Evolutionary conservation across 2,329 filamentous ascomycete genomes (phyloP).

Genomic region (Arthrobotrys sphaeroides): DNA sequence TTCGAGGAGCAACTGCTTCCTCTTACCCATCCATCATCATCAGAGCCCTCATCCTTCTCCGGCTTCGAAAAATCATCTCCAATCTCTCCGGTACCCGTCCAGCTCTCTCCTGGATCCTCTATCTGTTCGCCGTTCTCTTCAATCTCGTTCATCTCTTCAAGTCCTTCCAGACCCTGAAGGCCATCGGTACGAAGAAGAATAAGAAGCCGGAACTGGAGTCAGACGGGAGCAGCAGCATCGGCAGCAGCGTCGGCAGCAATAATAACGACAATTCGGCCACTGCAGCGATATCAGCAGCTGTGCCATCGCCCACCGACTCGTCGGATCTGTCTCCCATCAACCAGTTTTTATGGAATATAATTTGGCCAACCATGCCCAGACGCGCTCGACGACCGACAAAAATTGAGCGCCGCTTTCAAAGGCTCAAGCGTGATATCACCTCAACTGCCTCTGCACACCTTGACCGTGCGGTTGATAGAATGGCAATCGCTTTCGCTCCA

Average conservation of each 20-base stretch:
- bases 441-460: background rate
- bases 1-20: slow-evolving; percentile 1
- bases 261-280: slow-evolving; percentile 2
- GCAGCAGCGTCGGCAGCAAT: slow-evolving; percentile 2
- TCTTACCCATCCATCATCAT: background rate
- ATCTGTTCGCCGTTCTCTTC: slow-evolving; percentile 8
- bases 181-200: too few relatives aligned
- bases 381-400: background rate
- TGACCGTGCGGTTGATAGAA: background rate
- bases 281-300: too few relatives aligned
- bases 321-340: background rate
- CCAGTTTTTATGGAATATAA: background rate
- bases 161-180: background rate
- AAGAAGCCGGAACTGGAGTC: background rate
- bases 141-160: background rate
- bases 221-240: background rate
- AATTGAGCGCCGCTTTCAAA: slow-evolving; percentile 3
- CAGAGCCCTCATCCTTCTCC: slow-evolving; percentile 21
- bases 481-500: slow-evolving; percentile 22
- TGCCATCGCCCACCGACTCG: slow-evolving; percentile 2
- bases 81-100: background rate
- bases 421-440: slow-evolving; percentile 13
- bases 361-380: slow-evolving; percentile 14
- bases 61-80: slow-evolving; percentile 2
- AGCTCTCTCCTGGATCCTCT: slow-evolving; percentile 3